Base-by-base conservation (phyloP, 495 filamentous ascomycete species). In the Cercophora scortea region DNA sequence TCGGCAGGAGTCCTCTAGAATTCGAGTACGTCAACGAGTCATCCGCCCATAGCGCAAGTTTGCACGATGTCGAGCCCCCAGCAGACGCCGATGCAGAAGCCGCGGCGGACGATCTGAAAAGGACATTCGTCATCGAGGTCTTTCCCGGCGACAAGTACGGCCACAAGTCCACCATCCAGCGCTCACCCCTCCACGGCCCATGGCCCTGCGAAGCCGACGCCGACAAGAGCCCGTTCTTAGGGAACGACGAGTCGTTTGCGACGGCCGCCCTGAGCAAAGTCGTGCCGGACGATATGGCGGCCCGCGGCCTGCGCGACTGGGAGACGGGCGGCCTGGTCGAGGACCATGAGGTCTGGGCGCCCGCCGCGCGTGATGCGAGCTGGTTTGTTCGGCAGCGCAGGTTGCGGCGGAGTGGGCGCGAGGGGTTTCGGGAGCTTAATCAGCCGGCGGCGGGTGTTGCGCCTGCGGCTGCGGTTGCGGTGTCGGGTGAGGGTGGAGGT, bases 271-370 rank as follows among this genome's bases (percentile, higher is more conserved):
- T 80, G 47, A 38, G 56, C 18, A 50, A 40, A 13, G 47, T 58
- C n/a, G 48, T 77, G n/a, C 71, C 75, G 2, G 40, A 54, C 3
- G 62, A 61, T 15, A 58, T 68, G 17, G 69, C 67, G 52, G 51
- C 57, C 25, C 54, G 53, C n/a, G 76, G 68, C 3, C 54, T 79
- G 33, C 51, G 49, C 17, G 76, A 78, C 49, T 80, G 77, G 77
- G 69, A 77, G 47, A 70, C 65, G 5, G 64, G 64, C 49, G 15
- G 8, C 41, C 63, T 67, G 57, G 50, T 64, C 9, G 55, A 50
- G 16, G 54, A 49, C 12, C n/a, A 33, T 17, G 49, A 16, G 12
- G 16, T 3, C 4, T 8, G 16, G 8, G 25, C 25, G 25, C 25
- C 25, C 25, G 25, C 25, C 2, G 25, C 25, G 25, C 25, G 25